phyloP scores from a whole-genome alignment of 176 grass and related monocot genomes.

The Pontederia crassipes region DNA sequence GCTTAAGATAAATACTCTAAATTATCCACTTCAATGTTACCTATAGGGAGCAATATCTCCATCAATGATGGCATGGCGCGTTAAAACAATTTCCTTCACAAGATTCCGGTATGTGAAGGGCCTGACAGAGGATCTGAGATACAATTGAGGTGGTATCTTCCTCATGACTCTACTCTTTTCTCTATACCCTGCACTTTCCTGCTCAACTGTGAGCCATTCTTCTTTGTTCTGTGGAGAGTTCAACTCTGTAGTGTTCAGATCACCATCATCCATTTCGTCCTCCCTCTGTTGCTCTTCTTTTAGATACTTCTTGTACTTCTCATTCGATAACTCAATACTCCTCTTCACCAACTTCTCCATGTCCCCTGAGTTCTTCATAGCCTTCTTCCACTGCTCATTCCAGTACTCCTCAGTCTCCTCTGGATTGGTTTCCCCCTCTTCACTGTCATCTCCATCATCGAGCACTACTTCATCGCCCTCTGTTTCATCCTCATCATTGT shows the following conservation, averaged over 20 bases:
- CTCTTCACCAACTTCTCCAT: constrained; percentile 80
- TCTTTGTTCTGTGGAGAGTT: constrained; percentile 36
- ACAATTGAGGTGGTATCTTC: constrained; percentile 27
- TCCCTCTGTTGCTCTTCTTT: constrained; percentile 27
- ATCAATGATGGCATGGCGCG: constrained; percentile 73
- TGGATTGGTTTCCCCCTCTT: constrained; percentile 3
- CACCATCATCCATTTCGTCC: constrained; percentile 12
- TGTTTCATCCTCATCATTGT: constrained; percentile 13
- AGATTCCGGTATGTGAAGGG: constrained; percentile 90
- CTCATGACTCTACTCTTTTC: constrained; percentile 17
- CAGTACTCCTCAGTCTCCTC: constrained; percentile 56
- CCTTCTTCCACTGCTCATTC: constrained; percentile 63
- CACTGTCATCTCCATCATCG: constrained; percentile 2
- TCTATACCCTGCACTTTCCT: constrained; percentile 13
- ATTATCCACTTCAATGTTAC: too few relatives aligned
- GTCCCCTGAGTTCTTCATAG: constrained; percentile 57
- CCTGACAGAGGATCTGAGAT: constrained; percentile 58
- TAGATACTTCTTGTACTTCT: constrained; percentile 29
- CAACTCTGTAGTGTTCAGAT: constrained; percentile 10
- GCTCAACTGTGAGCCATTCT: constrained; percentile 7
- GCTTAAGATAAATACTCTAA: too few relatives aligned
- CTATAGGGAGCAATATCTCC: constrained; percentile 36
- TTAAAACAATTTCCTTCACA: constrained; percentile 85
- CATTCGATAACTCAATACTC: constrained; percentile 35
- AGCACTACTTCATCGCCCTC: background rate